Percentiles rank a stretch among this genome's conserved stretches.
phyloP scores from a whole-genome alignment of 768 basidiomycete genomes.

The Coprinopsis cinerea region DNA sequence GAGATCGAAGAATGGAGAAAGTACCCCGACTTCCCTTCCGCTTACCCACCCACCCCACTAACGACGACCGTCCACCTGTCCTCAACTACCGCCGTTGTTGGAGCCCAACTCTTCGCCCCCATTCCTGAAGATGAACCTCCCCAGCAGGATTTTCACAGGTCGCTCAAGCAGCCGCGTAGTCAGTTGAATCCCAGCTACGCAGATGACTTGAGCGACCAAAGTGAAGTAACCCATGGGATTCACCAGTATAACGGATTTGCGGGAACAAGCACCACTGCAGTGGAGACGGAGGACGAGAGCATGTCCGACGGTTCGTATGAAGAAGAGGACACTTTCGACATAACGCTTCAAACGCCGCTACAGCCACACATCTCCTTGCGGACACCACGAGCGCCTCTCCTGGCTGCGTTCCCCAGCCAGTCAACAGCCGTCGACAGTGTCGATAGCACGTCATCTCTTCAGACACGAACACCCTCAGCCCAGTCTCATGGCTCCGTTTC shows the following conservation, averaged over 20 bases:
- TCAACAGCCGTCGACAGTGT: slow-evolving; percentile 30
- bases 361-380: slow-evolving; percentile 21
- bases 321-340: slow-evolving; percentile 55
- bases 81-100: slow-evolving; percentile 20
- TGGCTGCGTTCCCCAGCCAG: slow-evolving; percentile 14
- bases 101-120: slow-evolving; percentile 22
- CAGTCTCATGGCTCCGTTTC: not conserved
- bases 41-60: slow-evolving; percentile 70
- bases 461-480: not conserved
- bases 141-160: slow-evolving; percentile 60
- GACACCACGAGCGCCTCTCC: slow-evolving; percentile 14
- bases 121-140: slow-evolving; percentile 34
- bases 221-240: slow-evolving; percentile 33
- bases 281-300: slow-evolving; percentile 26
- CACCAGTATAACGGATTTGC: slow-evolving; percentile 12
- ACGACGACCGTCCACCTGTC: slow-evolving; percentile 26
- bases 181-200: slow-evolving; percentile 52
- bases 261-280: slow-evolving; percentile 15
- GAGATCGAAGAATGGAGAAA: slow-evolving; percentile 62
- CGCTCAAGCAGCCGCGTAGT: slow-evolving; percentile 65
- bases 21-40: slow-evolving; percentile 72
- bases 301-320: slow-evolving; percentile 17
- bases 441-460: slow-evolving; percentile 1
- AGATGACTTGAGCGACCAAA: slow-evolving; percentile 56
- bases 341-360: slow-evolving; percentile 61